These are phyloP conservation scores for Tolypocladium ovalisporum DNA, from an alignment of 2,329 filamentous ascomycete genomes.

Conservation along the genomic window DNA sequence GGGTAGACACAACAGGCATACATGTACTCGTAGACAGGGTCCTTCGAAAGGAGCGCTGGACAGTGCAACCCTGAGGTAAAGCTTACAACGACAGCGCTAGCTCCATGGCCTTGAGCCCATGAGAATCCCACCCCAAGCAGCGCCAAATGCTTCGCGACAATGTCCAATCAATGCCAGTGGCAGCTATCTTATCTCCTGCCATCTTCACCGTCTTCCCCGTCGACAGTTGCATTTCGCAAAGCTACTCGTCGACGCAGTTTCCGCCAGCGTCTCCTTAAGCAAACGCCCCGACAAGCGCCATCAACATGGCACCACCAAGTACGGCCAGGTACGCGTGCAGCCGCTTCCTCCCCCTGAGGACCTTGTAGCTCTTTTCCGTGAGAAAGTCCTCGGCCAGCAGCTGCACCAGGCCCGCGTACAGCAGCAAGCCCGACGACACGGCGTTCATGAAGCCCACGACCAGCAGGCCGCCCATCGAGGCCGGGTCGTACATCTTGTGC, in stretches of 20 bases:
- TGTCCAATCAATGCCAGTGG: not conserved
- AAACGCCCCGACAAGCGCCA: conserved; percentile 65
- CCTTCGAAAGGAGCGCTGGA: not conserved
- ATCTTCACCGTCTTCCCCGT: not conserved
- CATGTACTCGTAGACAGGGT: too few relatives aligned
- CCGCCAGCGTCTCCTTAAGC: conserved; percentile 31
- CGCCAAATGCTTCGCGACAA: not conserved
- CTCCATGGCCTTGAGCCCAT: not conserved
- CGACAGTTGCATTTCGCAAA: not conserved
- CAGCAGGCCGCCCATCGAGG: conserved; percentile 54
- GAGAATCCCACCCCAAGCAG: not conserved
- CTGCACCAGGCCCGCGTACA: conserved; percentile 78
- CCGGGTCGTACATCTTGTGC: conserved; percentile 72
- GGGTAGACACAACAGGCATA: not conserved
- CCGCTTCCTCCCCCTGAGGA: conserved; percentile 50
- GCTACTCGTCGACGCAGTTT: not conserved
- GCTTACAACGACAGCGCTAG: not conserved
- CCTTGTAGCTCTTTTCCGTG: conserved; percentile 61
- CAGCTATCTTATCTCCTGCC: not conserved
- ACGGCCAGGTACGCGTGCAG: conserved; percentile 54
- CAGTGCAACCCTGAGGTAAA: too few relatives aligned
- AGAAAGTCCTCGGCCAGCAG: conserved; percentile 77
- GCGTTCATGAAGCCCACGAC: conserved; percentile 85
- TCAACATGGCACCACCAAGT: conserved; percentile 51
- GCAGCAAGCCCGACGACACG: conserved; percentile 65